Evolutionary conservation across 192 early-diverging fungal genomes (phyloP).

Genomic region (Coemansia brasiliensis): DNA sequence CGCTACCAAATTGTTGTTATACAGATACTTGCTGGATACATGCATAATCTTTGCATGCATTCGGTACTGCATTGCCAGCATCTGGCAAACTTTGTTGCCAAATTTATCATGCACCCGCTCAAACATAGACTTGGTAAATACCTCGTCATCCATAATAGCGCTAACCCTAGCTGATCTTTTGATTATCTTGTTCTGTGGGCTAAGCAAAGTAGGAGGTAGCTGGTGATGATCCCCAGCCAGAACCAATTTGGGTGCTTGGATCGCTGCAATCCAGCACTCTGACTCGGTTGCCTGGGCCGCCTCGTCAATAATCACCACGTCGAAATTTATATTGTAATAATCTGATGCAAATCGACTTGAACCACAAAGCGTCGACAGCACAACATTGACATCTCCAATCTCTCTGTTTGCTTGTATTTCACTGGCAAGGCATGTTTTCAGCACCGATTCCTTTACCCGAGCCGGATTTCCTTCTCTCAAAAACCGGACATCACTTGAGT

Average conservation of each 20-base stretch:
- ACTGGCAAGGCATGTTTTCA: too few relatives aligned
- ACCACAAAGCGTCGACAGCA: conserved; percentile 78
- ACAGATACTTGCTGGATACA: conserved; percentile 81
- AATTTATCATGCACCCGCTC: conserved; percentile 73
- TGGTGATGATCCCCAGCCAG: conserved; percentile 95
- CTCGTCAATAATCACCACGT: conserved; percentile 92
- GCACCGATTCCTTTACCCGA: conserved; percentile 63
- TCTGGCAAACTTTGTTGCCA: conserved; percentile 65
- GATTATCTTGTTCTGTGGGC: too few relatives aligned
- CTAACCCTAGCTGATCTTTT: too few relatives aligned
- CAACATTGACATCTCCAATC: conserved; percentile 44
- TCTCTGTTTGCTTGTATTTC: neutral
- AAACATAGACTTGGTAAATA: conserved; percentile 88
- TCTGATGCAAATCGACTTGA: conserved; percentile 72
- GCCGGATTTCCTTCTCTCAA: conserved; percentile 85
- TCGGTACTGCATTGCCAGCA: conserved; percentile 94
- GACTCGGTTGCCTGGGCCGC: conserved; percentile 93
- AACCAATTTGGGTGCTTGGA: conserved; percentile 76
- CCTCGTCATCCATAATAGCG: too few relatives aligned
- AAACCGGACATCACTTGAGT: conserved; percentile 54
- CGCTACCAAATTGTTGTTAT: conserved; percentile 66
- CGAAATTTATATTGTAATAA: conserved; percentile 86
- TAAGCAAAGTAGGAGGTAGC: conserved; percentile 89
- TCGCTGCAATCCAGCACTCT: conserved; percentile 82
- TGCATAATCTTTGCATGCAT: conserved; percentile 92